Evolutionary conservation across 2,329 filamentous ascomycete species (phyloP), one percentile per base, ranked within the genome.

Genomic region (Venturia oleaginea): DNA sequence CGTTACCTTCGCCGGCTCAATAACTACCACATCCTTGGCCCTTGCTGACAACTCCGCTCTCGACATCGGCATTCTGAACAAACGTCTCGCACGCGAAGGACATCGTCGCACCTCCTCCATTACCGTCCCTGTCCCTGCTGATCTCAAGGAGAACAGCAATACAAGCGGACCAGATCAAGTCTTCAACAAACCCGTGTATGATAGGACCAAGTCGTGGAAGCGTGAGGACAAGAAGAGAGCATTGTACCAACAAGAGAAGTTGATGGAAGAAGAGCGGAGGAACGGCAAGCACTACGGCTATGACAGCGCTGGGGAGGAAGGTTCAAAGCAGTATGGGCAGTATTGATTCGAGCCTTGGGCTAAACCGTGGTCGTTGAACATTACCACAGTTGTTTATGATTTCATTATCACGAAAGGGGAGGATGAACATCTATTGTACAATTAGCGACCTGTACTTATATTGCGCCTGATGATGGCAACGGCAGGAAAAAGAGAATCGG

Each of bases 51-150:
- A 8, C 46, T 51, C 46, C 46, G 46, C 22, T 15, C 51, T 57
- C 15, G 51, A 57, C 15, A 10, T n/a, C 13, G 51, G 51, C 19
- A 11, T 15, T 19, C 51, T 57, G 22, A 62, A 48, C 60, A 62
- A 51, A 42, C 60, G 60, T 37, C 24, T 37, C n/a, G 42, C 34
- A 10, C 22, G 60, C 4, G 60, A 62, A 24, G 60, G 60, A 19
- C 38, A 46, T 22, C 38, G 60, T 24, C 40, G 60, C 6, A 62
- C 60, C 6, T 57, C 51, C 15, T 57, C 51, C 19, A 57, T 57
- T 15, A 57, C 51, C 30, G 51, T 57, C 8, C 27, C 51, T n/a
- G 51, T 57, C 51, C 51, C 27, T 57, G 19, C 27, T 22, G 27
- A 15, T 11, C 15, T 57, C 5, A 57, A 34, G 51, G 51, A 32